Evolutionary conservation across 768 basidiomycete species (phyloP).

Genomic region (Lactifluus subvellereus): DNA sequence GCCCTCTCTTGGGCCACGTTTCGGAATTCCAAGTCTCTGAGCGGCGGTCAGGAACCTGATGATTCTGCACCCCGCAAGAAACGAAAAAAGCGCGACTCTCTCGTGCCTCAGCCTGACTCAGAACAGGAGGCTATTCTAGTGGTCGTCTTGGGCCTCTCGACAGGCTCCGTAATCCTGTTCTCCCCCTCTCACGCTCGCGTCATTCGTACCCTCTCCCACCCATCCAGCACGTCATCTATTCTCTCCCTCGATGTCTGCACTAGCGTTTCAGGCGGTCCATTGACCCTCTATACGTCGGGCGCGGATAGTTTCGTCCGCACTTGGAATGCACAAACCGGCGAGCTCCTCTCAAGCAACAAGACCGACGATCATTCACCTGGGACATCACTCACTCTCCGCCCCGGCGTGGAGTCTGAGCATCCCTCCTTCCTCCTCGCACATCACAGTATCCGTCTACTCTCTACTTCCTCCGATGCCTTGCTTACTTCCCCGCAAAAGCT

Average conservation of each 20-base stretch:
- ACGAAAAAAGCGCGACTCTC: slow-evolving; percentile 40
- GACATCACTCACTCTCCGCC: slow-evolving; percentile 44
- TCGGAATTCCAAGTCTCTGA: slow-evolving; percentile 30
- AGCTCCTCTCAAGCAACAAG: slow-evolving; percentile 47
- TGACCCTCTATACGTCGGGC: slow-evolving; percentile 50
- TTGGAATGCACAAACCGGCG: slow-evolving; percentile 51
- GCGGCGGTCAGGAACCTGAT: slow-evolving; percentile 26
- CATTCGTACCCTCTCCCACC: slow-evolving; percentile 48
- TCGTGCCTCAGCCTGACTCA: slow-evolving; percentile 29
- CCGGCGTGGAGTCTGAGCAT: slow-evolving; percentile 30
- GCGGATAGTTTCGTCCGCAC: slow-evolving; percentile 51
- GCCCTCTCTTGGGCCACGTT: slow-evolving; percentile 45
- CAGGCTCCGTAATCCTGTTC: slow-evolving; percentile 55
- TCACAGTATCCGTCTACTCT: slow-evolving; percentile 52
- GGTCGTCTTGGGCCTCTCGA: slow-evolving; percentile 53
- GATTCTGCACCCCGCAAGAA: slow-evolving; percentile 45
- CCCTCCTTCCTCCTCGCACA: slow-evolving; percentile 52
- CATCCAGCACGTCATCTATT: slow-evolving; percentile 49
- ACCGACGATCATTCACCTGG: slow-evolving; percentile 54
- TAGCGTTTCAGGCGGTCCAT: slow-evolving; percentile 28
- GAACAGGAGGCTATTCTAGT: slow-evolving; percentile 34
- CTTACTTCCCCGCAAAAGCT: slow-evolving; percentile 38
- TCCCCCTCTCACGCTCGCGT: slow-evolving; percentile 56
- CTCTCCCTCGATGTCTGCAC: slow-evolving; percentile 40
- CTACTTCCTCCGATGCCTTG: slow-evolving; percentile 30